Evolutionary conservation across 1,139 yeast genomes (phyloP), one percentile per base, ranked within the genome.

Genomic region (Saccharomyces pastorianus): DNA sequence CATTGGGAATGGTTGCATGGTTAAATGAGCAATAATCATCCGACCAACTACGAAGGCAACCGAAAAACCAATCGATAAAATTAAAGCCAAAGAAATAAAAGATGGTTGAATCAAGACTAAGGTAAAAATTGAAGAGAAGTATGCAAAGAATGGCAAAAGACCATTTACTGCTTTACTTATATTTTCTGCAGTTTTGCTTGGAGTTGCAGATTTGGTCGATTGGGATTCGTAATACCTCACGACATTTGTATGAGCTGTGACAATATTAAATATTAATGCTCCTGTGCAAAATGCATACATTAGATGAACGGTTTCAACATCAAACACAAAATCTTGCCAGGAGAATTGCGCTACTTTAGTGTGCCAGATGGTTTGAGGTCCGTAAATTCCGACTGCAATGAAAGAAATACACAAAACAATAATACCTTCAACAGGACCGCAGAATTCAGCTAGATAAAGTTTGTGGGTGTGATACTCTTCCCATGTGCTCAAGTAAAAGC

Each of bases 401-500:
- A 80, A 88, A 20, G 83, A 72, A 0, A 64, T 70, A 46, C 81
- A 70, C 51, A 90, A 76, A 75, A 85, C 77, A 60, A 89, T 70
- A 44, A 91, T 88, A 4, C 98, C 98, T 71, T 91, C 98, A 1
- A 91, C 98, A 0, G 98, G 98, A 0, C 98, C 98, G 23, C 95
- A 86, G 64, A 89, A 85, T 58, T 80, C 82, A 47, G 95, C 84
- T 54, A 91, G 75, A 69, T 78, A 91, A 58, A 91, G 75, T 34
- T 85, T 85, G 62, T 90, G 96, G 1, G 98, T 91, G 65, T 90
- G 95, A 68, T 81, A 91, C 67, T 90, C 97, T 72, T 91, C 98
- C 98, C 98, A 91, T 0, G 98, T 91, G 49, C 95, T 85, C 55
- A 88, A 72, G 68, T 90, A 91, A 68, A 91, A 91, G 71, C 91